These are phyloP conservation scores for Epichloe bromicola DNA, from an alignment of 2,329 filamentous ascomycete species.

Conservation along the genomic window DNA sequence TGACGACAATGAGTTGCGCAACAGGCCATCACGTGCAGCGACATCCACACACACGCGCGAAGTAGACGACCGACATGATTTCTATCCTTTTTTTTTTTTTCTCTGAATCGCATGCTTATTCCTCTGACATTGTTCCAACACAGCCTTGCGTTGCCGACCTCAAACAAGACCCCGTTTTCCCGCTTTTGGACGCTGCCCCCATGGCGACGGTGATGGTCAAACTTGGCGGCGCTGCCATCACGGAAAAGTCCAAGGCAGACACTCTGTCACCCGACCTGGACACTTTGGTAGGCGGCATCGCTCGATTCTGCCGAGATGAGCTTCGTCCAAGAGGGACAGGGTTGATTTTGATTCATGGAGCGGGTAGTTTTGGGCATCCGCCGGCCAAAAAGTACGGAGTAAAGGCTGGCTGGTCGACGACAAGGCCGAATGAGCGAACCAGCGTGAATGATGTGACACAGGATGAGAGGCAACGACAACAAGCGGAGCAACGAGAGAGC, in stretches of 20 bases:
- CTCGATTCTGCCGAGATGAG: neutral
- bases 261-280: neutral
- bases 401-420: neutral
- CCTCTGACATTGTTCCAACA: neutral
- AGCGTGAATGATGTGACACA: neutral
- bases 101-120: neutral
- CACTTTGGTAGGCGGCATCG: neutral
- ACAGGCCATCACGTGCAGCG: too few relatives aligned
- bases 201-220: slow-evolving; percentile 3
- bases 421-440: neutral
- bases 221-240: slow-evolving; percentile 4
- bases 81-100: too few relatives aligned
- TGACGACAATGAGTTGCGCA: too few relatives aligned
- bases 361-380: slow-evolving; percentile 4
- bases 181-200: neutral
- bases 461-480: neutral
- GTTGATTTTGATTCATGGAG: slow-evolving; percentile 2
- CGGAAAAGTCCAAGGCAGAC: slow-evolving; percentile 1
- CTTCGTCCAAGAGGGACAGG: neutral
- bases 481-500: neutral
- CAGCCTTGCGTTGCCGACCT: too few relatives aligned
- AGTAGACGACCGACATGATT: too few relatives aligned
- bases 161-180: too few relatives aligned
- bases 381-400: slow-evolving; percentile 1
- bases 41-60: too few relatives aligned